Conservation (phyloP, 345 rosid genomes). For the Triadica sebifera region DNA sequence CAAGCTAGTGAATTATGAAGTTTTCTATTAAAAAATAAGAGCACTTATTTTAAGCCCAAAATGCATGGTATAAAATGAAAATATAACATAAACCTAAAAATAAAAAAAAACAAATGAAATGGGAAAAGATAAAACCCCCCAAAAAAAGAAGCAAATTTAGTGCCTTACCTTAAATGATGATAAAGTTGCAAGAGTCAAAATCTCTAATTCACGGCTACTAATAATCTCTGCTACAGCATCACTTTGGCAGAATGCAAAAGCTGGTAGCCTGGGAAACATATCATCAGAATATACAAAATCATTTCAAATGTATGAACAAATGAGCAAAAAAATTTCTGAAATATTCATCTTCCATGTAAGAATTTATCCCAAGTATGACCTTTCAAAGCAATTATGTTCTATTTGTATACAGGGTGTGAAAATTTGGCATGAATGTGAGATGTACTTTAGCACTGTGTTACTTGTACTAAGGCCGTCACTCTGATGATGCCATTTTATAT, state of each 20-base stretch:
- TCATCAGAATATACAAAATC: background rate
- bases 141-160: too few species aligned
- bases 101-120: background rate
- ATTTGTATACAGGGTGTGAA: background rate
- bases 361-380: too few species aligned
- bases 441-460: background rate
- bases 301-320: background rate
- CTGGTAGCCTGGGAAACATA: constrained; percentile 59
- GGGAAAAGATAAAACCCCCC: background rate
- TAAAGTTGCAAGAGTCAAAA: constrained; percentile 70
- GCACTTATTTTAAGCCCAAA: background rate
- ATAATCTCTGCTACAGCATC: constrained; percentile 52
- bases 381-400: background rate
- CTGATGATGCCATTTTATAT: background rate
- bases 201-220: constrained; percentile 63
- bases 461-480: background rate
- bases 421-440: background rate
- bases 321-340: background rate
- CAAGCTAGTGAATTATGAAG: background rate
- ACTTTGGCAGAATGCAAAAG: constrained; percentile 70
- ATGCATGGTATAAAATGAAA: background rate
- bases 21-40: background rate
- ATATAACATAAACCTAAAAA: too few species aligned
- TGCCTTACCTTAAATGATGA: constrained; percentile 63
- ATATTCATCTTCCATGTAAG: too few species aligned